Conservation (phyloP, 805 yeast genomes). For the Nakazawaea holstii region DNA sequence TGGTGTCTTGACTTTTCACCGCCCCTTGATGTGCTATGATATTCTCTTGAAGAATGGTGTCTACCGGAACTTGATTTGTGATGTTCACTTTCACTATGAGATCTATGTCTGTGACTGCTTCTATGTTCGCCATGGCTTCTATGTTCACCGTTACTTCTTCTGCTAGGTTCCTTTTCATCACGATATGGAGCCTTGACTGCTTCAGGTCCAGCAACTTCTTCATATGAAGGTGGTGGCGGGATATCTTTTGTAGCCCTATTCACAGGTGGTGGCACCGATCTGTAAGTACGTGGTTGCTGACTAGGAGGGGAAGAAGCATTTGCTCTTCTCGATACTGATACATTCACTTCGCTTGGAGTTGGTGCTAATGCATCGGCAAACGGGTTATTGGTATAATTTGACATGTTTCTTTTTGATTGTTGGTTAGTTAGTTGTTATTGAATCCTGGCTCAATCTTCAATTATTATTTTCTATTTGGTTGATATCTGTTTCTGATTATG, state of each 20-base stretch:
- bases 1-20: constrained; percentile 25
- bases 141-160: constrained; percentile 16
- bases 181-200: constrained; percentile 42
- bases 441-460: background rate
- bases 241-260: constrained; percentile 20
- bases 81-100: constrained; percentile 14
- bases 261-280: constrained; percentile 8
- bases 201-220: constrained; percentile 57
- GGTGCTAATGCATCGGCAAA: constrained; percentile 44
- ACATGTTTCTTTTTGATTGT: background rate
- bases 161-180: constrained; percentile 38
- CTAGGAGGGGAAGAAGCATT: constrained; percentile 30
- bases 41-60: constrained; percentile 14
- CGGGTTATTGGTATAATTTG: constrained; percentile 42
- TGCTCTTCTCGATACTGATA: constrained; percentile 23
- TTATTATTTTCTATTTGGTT: background rate
- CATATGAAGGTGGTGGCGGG: constrained; percentile 57
- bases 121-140: constrained; percentile 10
- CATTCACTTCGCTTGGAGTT: constrained; percentile 24
- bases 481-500: background rate
- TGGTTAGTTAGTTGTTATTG: background rate
- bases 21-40: constrained; percentile 9
- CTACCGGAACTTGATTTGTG: constrained; percentile 3
- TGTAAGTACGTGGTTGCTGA: constrained; percentile 17
- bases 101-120: constrained; percentile 14